phyloP scores from a whole-genome alignment of 176 grass and related monocot species.

The Cymbopogon citratus region DNA sequence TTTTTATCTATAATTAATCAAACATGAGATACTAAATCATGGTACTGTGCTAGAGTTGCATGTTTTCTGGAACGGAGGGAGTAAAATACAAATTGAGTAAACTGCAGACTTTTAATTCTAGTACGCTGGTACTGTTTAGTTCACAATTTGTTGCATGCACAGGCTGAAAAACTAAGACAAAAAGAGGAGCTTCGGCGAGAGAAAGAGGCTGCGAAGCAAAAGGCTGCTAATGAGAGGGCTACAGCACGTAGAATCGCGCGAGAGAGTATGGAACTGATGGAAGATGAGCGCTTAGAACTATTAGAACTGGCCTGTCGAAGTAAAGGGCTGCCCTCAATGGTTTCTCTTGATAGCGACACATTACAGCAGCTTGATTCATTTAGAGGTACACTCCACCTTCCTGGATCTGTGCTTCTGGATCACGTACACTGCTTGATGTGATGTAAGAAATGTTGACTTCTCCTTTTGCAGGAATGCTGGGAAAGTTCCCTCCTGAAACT shows the following conservation, averaged over 20 bases:
- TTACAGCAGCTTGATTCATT: conserved; percentile 87
- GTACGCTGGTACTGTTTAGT: neutral
- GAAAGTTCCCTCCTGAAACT: conserved; percentile 60
- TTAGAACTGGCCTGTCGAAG: conserved; percentile 79
- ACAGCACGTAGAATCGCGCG: conserved; percentile 83
- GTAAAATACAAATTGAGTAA: conserved; percentile 10
- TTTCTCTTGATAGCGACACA: conserved; percentile 76
- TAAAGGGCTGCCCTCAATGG: conserved; percentile 82
- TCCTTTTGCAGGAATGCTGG: conserved; percentile 52
- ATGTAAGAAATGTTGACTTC: conserved; percentile 5
- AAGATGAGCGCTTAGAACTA: conserved; percentile 94
- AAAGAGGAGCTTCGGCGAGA: conserved; percentile 89
- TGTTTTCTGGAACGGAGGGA: too few relatives aligned
- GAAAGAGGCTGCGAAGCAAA: conserved; percentile 80
- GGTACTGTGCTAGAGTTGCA: too few relatives aligned
- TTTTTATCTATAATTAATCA: too few relatives aligned
- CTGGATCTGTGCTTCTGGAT: neutral
- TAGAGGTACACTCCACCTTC: conserved; percentile 52
- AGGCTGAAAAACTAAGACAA: conserved; percentile 84
- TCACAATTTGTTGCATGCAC: conserved; percentile 24
- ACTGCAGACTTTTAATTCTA: neutral
- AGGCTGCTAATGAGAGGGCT: conserved; percentile 88
- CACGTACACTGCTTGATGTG: neutral
- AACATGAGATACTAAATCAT: too few relatives aligned
- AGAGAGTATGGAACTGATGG: conserved; percentile 86